Evolutionary conservation across 768 basidiomycete genomes (phyloP), one percentile per base, ranked within the genome.

Genomic region (Harrya chromipes): DNA sequence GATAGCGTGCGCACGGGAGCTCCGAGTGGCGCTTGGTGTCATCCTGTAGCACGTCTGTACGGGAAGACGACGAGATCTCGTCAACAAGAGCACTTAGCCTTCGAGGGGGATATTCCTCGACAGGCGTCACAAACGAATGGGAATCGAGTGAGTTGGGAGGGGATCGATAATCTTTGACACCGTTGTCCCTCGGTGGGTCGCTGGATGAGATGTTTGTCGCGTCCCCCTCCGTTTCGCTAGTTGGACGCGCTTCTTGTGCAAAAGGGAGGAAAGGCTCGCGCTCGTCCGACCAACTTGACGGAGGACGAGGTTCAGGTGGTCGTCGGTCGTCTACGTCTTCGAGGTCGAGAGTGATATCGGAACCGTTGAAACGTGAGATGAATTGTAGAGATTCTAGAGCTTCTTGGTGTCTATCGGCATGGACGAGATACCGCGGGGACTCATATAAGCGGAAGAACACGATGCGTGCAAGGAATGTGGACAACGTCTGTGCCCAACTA

Each of bases 361-460:
- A 81, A 3, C 89, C 91, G 66, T 98, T 98, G 70, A 88, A 92
- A 27, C 76, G 77, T 3, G 90, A 89, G 38, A 99, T 97, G 55
- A 89, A 71, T 56, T 86, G 84, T 0, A 99, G 77, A 0, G 85
- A 84, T 56, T 88, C 80, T 31, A 95, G 69, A 0, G 94, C 95
- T 57, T 97, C 94, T 31, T 83, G 78, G 29, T 81, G 84, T 38
- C 92, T 80, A 14, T 93, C 92, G 0, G 90, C 85, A 40, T 93
- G 86, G 5, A 95, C 92, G 50, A 99, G 85, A 64, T 85, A 97
- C 20, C 93, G 83, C 2, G 97, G 94, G 0, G 93, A 94, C 69
- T 99, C 95, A 66, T 97, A 87, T 6, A 99, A 72, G 17, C 86
- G 83, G 77, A 98, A 97, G 67, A 97, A 84, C 10, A 87, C 71